phyloP scores from a whole-genome alignment of 2,329 filamentous ascomycete species.

The Leptographium procerum region DNA sequence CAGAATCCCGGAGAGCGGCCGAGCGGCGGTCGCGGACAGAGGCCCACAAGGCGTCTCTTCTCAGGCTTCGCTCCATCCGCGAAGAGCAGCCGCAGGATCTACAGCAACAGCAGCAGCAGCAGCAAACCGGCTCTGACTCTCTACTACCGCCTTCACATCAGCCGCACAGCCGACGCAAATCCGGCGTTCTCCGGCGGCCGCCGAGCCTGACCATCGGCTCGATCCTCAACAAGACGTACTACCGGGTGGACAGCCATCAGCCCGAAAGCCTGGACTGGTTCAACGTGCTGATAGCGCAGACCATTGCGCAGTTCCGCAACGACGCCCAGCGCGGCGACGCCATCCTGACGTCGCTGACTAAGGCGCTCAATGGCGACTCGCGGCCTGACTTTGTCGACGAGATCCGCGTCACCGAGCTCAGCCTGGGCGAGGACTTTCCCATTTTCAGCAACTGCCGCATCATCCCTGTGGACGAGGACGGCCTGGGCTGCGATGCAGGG shows the following conservation, averaged over 20 bases:
- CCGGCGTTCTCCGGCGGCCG: conserved; percentile 60
- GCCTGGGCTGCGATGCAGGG: conserved; percentile 35
- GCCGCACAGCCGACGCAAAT: conserved; percentile 29
- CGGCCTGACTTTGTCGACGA: conserved; percentile 88
- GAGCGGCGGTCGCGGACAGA: conserved; percentile 63
- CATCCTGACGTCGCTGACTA: conserved; percentile 74
- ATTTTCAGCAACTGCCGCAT: conserved; percentile 98
- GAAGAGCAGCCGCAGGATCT: not conserved
- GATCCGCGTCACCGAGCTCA: conserved; percentile 88
- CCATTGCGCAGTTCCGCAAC: conserved; percentile 85
- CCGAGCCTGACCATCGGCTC: conserved; percentile 80
- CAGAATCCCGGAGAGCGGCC: conserved; percentile 62
- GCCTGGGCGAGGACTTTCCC: conserved; percentile 89
- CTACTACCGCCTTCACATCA: conserved; percentile 17
- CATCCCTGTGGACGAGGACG: conserved; percentile 79
- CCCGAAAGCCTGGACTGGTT: conserved; percentile 98
- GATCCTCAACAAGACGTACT: conserved; percentile 93
- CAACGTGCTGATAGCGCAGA: conserved; percentile 93
- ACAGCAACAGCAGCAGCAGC: conserved; percentile 24
- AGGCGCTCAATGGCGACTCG: conserved; percentile 73
- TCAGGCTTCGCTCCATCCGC: conserved; percentile 44
- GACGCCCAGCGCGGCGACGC: conserved; percentile 88
- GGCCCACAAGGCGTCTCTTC: conserved; percentile 63
- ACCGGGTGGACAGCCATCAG: conserved; percentile 90
- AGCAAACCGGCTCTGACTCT: conserved; percentile 16